phyloP scores from a whole-genome alignment of 2,329 filamentous ascomycete genomes.

The Salinomyces thailandicus region DNA sequence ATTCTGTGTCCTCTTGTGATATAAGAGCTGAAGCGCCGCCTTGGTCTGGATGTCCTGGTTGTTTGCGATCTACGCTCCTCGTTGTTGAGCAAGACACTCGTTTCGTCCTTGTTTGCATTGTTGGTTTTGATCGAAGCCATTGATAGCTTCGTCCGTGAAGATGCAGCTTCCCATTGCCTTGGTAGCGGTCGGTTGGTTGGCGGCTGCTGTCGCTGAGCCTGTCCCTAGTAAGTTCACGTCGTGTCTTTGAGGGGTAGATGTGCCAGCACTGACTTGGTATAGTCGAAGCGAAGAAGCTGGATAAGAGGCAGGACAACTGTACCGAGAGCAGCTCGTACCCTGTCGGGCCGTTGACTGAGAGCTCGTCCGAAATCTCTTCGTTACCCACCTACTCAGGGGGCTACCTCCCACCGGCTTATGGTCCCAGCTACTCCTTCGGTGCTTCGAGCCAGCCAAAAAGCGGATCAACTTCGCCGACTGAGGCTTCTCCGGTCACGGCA shows the following conservation, averaged over 20 bases:
- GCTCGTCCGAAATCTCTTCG: background rate
- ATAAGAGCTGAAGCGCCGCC: no score
- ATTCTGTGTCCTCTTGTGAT: background rate
- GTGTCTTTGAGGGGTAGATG: background rate
- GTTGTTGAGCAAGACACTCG: constrained; percentile 8
- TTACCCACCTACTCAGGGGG: constrained; percentile 2
- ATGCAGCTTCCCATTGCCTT: no score
- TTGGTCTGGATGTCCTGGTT: constrained; percentile 1
- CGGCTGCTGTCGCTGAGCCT: constrained; percentile 7
- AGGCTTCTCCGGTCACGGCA: constrained; percentile 5
- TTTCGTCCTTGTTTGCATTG: constrained; percentile 4
- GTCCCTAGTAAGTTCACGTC: constrained; percentile 9
- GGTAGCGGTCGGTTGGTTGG: no score
- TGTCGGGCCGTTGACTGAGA: constrained; percentile 4
- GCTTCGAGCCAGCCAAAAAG: constrained; percentile 3
- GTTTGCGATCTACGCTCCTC: constrained; percentile 5
- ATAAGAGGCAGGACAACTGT: constrained; percentile 11
- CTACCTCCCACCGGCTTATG: constrained; percentile 1
- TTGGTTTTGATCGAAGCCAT: no score
- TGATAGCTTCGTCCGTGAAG: no score
- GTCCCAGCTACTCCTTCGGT: constrained; percentile 4
- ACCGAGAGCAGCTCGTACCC: constrained; percentile 6
- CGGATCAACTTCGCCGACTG: constrained; percentile 4
- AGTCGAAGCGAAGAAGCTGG: constrained; percentile 5
- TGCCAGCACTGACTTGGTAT: no score